A percentile compares a stretch with the other conserved stretches of the same genome.
phyloP scores from a whole-genome alignment of 2,329 filamentous ascomycete genomes.

The Alternaria infectoria region DNA sequence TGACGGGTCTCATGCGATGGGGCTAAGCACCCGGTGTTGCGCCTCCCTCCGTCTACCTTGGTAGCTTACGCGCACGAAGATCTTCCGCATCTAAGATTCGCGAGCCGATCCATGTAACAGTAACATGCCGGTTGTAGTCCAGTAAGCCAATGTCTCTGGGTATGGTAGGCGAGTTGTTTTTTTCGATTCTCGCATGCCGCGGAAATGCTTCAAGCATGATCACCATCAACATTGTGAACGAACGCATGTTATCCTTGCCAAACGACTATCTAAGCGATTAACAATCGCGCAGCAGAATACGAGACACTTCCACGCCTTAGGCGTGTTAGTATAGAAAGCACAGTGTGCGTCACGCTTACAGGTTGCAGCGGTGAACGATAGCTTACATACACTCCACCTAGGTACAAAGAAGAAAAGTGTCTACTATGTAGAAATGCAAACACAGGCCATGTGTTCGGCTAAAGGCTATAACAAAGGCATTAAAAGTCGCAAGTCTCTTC shows the following conservation, averaged over 20 bases:
- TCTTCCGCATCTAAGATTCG: slow-evolving; percentile 11
- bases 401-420: neutral
- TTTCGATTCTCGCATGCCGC: neutral
- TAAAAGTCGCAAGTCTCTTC: neutral
- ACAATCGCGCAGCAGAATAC: neutral
- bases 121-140: neutral
- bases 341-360: neutral
- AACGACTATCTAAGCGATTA: neutral
- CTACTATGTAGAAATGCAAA: neutral
- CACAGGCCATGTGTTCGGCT: neutral
- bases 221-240: neutral
- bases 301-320: neutral
- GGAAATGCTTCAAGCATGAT: neutral
- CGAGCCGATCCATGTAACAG: slow-evolving; percentile 12
- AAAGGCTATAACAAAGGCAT: neutral
- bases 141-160: neutral
- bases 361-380: neutral
- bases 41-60: neutral
- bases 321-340: neutral
- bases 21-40: neutral
- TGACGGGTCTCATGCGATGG: neutral
- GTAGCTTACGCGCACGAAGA: slow-evolving; percentile 1
- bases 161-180: neutral
- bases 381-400: neutral
- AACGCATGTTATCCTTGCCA: neutral